Percentiles rank a stretch among this genome's conserved stretches.
phyloP scores from a whole-genome alignment of 306 rosid genomes.

The Quercus parvula region DNA sequence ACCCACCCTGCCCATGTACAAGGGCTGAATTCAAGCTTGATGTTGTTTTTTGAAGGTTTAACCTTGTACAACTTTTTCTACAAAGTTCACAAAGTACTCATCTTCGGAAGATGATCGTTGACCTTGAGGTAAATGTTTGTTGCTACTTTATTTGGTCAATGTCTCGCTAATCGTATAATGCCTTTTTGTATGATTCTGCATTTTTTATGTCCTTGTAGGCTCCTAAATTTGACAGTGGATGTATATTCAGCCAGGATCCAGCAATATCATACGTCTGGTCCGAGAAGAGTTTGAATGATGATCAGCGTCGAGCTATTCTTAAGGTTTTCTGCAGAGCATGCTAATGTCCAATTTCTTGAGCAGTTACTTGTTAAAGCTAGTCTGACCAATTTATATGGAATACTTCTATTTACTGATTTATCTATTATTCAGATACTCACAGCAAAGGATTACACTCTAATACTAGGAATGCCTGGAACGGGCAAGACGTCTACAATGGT shows the following conservation, averaged over 20 bases:
- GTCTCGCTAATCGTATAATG: conserved; percentile 2
- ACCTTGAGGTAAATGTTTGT: conserved; percentile 59
- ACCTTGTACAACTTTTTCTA: conserved; percentile 73
- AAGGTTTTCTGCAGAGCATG: conserved; percentile 53
- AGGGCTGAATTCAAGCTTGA: conserved; percentile 28
- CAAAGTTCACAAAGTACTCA: conserved; percentile 58
- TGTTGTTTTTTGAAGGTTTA: conserved; percentile 61
- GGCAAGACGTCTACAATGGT: conserved; percentile 98
- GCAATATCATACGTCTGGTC: conserved; percentile 85
- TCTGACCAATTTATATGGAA: conserved; percentile 13
- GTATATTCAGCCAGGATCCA: conserved; percentile 86
- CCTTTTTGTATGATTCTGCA: conserved; percentile 18
- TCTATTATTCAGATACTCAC: conserved; percentile 66
- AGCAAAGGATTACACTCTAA: conserved; percentile 86
- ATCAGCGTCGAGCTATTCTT: conserved; percentile 86
- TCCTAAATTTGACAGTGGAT: conserved; percentile 88
- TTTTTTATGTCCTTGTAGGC: conserved; percentile 47
- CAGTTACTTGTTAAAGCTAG: not conserved
- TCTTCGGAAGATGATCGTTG: conserved; percentile 82
- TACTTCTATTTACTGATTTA: not conserved
- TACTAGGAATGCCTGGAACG: conserved; percentile 98
- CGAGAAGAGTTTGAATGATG: conserved; percentile 70
- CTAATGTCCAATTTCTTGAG: not conserved
- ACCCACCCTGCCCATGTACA: not conserved
- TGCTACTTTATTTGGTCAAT: not conserved